Evolutionary conservation across 768 basidiomycete genomes (phyloP), one percentile per base, ranked within the genome.

Genomic region (Zangia roseola): DNA sequence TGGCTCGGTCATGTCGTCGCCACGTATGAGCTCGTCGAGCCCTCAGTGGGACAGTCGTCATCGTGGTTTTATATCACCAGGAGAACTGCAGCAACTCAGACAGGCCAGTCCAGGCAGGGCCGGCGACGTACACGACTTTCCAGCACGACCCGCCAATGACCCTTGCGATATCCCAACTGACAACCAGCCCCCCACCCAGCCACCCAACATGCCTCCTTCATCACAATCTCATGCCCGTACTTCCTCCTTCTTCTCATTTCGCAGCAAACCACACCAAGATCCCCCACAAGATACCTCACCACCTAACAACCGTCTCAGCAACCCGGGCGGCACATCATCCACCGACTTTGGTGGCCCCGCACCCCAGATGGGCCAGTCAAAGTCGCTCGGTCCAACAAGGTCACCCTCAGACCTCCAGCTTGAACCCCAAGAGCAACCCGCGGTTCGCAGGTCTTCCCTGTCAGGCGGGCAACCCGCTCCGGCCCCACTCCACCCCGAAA

Each of bases 401-500:
- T 54, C 60, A 30, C 46, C 54, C 28, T 12, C 60, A 30, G 60
- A 57, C 34, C 54, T 57, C 42, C 50, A 59, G 33, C 49, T 57
- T 39, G 56, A 59, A 61, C 66, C 54, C 36, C 61, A 67, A 8
- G 63, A 42, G 37, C 49, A 51, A 10, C 3, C 47, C 10, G 6
- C 56, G 10, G 8, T 47, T 3, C 65, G 66, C 5, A 56, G 59
- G 42, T 34, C 51, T 4, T 68, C 65, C 0, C 43, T 58, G 6
- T 43, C 52, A 1, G 53, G 30, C 6, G 50, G 43, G 14, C 61
- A 56, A 17, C 43, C 54, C 20, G 0, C 60, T n/a, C 42, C 75
- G 1, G 64, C 74, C 1, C 77, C 77, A 13, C 70, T 91, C 16
- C 90, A 92, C 65, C 84, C 87, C 8, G 90, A 92, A 69, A 91